A percentile compares a stretch with the other conserved stretches of the same genome.
Evolutionary conservation across 306 rosid genomes (phyloP).

Genomic region (Pyrus communis): DNA sequence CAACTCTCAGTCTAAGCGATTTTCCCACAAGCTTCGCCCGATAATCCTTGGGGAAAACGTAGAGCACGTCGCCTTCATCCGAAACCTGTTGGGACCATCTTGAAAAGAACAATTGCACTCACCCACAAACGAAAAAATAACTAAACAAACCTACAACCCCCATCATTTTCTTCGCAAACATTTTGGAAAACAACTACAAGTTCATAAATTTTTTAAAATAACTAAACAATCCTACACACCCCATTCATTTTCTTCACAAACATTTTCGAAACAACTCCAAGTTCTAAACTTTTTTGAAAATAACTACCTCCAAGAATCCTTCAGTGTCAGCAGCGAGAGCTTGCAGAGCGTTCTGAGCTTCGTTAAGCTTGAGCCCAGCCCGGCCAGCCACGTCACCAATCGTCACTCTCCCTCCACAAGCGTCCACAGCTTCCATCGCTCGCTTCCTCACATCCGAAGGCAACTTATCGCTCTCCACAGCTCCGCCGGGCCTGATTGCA

Average conservation of each 20-base stretch:
- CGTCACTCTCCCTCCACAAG: constrained; percentile 77
- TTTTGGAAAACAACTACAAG: not conserved
- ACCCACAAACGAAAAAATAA: not conserved
- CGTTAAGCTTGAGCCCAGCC: constrained; percentile 75
- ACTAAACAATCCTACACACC: not conserved
- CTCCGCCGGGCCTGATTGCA: constrained; percentile 56
- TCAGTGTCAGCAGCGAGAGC: constrained; percentile 82
- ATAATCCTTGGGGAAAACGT: constrained; percentile 83
- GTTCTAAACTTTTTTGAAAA: not conserved
- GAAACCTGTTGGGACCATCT: constrained; percentile 80
- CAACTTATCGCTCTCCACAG: constrained; percentile 67
- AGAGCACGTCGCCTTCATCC: constrained; percentile 84
- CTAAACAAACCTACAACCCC: constrained; percentile 1
- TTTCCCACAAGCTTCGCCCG: constrained; percentile 73
- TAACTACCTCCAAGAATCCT: constrained; percentile 79
- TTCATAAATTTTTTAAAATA: not conserved
- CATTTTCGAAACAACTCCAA: not conserved
- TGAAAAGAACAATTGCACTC: constrained; percentile 42
- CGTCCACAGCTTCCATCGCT: constrained; percentile 87
- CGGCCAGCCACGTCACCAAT: constrained; percentile 81
- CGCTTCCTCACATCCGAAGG: constrained; percentile 78
- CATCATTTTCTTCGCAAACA: not conserved
- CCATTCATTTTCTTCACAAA: not conserved
- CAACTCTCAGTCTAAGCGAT: constrained; percentile 69
- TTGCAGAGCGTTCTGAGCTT: constrained; percentile 86